Evolutionary conservation across 1,284 basidiomycete genomes (phyloP).

Genomic region (Leccinum holopus): DNA sequence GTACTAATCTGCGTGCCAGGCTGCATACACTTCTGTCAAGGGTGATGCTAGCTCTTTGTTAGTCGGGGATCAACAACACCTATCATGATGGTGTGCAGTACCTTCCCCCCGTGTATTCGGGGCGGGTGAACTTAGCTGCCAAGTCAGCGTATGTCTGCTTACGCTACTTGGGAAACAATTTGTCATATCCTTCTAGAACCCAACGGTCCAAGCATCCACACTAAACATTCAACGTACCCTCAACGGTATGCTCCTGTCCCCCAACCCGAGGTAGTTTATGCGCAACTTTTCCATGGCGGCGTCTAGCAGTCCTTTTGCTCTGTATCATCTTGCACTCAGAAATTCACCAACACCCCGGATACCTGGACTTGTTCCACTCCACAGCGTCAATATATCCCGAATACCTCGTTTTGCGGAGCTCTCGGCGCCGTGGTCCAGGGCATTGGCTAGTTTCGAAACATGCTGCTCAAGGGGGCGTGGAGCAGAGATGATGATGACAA

Average conservation of each 20-base stretch:
- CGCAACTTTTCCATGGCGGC: constrained; percentile 81
- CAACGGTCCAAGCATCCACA: constrained; percentile 70
- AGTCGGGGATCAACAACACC: constrained; percentile 50
- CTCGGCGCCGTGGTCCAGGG: constrained; percentile 58
- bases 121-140: constrained; percentile 71
- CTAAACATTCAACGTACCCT: constrained; percentile 78
- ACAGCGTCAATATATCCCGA: constrained; percentile 62
- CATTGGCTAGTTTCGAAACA: constrained; percentile 87
- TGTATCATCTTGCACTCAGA: constrained; percentile 69
- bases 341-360: constrained; percentile 38
- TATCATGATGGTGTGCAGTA: too few relatives aligned
- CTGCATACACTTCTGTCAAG: too few relatives aligned
- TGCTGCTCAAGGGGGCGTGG: constrained; percentile 80
- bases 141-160: constrained; percentile 58
- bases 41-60: too few relatives aligned
- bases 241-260: constrained; percentile 47
- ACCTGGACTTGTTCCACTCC: constrained; percentile 73
- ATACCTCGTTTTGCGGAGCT: constrained; percentile 74
- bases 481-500: constrained; percentile 71
- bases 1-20: too few relatives aligned
- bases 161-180: constrained; percentile 5
- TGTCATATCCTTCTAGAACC: constrained; percentile 51
- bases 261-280: constrained; percentile 60
- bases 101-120: constrained; percentile 58
- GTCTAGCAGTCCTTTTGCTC: constrained; percentile 83